phyloP scores from a whole-genome alignment of 2,329 filamentous ascomycete species.

The Colletotrichum godetiae region DNA sequence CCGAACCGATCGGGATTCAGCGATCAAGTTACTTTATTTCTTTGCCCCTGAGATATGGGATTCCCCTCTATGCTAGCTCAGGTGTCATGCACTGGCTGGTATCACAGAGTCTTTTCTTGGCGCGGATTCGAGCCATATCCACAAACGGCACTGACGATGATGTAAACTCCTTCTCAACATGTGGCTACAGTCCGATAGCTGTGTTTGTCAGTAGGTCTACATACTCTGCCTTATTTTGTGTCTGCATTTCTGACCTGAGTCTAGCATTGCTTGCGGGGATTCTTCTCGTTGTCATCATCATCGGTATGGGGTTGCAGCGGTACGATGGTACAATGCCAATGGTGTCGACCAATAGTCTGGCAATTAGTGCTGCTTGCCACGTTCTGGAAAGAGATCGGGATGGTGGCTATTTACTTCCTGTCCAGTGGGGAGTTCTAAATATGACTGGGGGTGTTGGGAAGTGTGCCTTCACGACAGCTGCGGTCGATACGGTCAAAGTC shows the following conservation, averaged over 20 bases:
- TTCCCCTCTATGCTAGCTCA: constrained; percentile 50
- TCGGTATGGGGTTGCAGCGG: constrained; percentile 39
- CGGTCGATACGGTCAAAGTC: not conserved
- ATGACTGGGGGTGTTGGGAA: not conserved
- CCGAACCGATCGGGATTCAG: constrained; percentile 52
- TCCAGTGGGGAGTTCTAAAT: not conserved
- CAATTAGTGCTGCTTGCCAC: constrained; percentile 10
- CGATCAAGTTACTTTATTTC: constrained; percentile 56
- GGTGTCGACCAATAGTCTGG: constrained; percentile 9
- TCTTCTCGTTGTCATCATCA: constrained; percentile 30
- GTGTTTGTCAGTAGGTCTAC: constrained; percentile 38
- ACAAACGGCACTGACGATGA: constrained; percentile 39
- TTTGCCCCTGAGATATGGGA: constrained; percentile 55
- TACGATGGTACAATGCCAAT: constrained; percentile 47
- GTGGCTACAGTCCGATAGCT: constrained; percentile 44
- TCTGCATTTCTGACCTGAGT: not conserved
- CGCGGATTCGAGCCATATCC: constrained; percentile 45
- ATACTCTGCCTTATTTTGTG: not conserved
- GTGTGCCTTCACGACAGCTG: constrained; percentile 1
- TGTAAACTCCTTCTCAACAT: constrained; percentile 44
- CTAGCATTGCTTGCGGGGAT: constrained; percentile 36
- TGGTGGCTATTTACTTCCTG: not conserved
- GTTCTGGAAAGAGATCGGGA: not conserved
- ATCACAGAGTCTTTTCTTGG: constrained; percentile 58
- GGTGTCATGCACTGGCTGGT: constrained; percentile 60